Evolutionary conservation across 2,329 filamentous ascomycete genomes (phyloP), one percentile per base, ranked within the genome.

Genomic region (Alternaria brassicicola): DNA sequence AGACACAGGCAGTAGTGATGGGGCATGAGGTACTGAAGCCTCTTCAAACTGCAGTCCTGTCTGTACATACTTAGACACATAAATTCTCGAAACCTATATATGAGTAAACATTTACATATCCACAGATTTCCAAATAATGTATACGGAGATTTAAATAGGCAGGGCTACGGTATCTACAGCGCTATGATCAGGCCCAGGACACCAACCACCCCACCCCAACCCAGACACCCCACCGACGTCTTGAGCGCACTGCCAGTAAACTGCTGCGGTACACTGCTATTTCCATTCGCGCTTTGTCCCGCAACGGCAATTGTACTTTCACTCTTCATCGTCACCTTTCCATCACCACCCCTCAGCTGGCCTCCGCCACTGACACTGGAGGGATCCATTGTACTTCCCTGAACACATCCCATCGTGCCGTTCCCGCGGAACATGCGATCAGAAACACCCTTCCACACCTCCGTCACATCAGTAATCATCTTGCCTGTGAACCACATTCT

Each of bases 391-490:
- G 68, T 75, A 55, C 72, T 75, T 1, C 69, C 71, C 41, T 69
- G 17, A 2, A 76, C 71, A 52, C 74, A 76, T 51, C 52, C 54
- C 5, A 41, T 52, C 25, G 56, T 63, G 9, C 53, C 65, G 41
- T 69, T 70, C 3, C 62, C 68, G 61, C 61, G 65, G 61, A 77
- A 79, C 68, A 73, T 73, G 21, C 72, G 64, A 45, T 76, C 71
- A 39, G 69, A 76, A n/a, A 74, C 76, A 6, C 66, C 67, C 49
- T 73, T 71, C 78, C 78, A 80, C n/a, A 78, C 63, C 23, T 67
- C 58, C 15, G 69, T 74, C 13, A 78, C 76, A 49, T 76, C 67
- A 4, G 55, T 62, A 21, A 77, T 62, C 75, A 77, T 78, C 2
- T 62, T 60, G 9, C 71, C 66, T 1, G 76, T 79, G 59, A 78